Base-by-base conservation (phyloP, 2,329 filamentous ascomycete genomes). In the Microsporum ferrugineum region DNA sequence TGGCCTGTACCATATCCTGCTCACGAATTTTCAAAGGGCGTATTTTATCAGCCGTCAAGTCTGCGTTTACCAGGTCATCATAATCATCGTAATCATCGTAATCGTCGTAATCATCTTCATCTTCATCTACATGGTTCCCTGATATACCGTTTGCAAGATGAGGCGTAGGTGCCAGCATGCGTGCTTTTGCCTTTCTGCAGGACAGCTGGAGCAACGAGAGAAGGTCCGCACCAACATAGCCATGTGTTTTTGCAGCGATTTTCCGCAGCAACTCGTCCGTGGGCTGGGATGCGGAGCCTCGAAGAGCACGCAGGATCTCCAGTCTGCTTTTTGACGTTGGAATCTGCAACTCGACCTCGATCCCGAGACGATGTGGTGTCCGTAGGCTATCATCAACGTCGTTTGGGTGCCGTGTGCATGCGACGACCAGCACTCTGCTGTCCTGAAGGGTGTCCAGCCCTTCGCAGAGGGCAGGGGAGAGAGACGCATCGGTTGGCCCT, bases 141-240 rank as follows among this genome's bases (percentile, higher is more conserved):
- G 10, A 7, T 3, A 27, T n/a, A 27, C 45, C 23, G 61, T 60
- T 71, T 41, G 7, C 39, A 41, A 41, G n/a, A 23, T 8, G 23
- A 29, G 49, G 49, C 4, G 12, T 5, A 33, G 49, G 8, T 14
- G 49, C 10, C 12, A 53, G 36, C 29, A 61, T 69, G 45, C 74
- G 69, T 63, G 71, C 71, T 61, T 75, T 69, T 61, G 71, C 66
- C 66, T 72, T 72, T 62, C 75, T 67, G 68, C 77, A 72, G 7
- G 85, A 82, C 51, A 79, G 72, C 56, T 80, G 74, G 56, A 88
- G 77, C 0, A 96, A 77, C 12, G 80, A 81, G n/a, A 78, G 76
- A 1, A 96, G 77, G 71, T 96, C 91, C 1, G 82, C 81, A 3
- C 88, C 88, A 36, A 89, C 95, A 72, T 89, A 96, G 2, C 91